Conservation (phyloP, 2,329 filamentous ascomycete genomes). For the Cladosporium sp. region DNA sequence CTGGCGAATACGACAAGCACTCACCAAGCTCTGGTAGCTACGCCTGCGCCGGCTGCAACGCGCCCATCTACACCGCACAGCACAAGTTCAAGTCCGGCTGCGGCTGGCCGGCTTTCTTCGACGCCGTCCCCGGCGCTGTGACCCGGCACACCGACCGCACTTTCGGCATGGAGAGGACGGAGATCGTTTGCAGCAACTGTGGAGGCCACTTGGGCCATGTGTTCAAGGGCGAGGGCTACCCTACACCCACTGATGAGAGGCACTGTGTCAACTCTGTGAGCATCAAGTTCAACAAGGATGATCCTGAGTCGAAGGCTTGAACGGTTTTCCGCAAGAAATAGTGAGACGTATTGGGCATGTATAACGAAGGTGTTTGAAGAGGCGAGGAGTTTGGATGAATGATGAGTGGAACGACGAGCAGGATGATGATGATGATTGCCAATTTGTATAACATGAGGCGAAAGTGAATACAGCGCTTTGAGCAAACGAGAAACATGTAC, state of each 20-base stretch:
- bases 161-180: conserved; percentile 79
- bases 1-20: conserved; percentile 86
- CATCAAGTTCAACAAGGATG: conserved; percentile 73
- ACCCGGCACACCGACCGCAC: conserved; percentile 71
- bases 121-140: conserved; percentile 87
- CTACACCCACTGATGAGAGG: conserved; percentile 86
- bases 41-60: conserved; percentile 77
- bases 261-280: conserved; percentile 96
- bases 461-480: too few relatives aligned
- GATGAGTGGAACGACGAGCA: not conserved
- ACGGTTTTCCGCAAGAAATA: conserved; percentile 17
- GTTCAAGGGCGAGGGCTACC: conserved; percentile 82
- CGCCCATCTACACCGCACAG: conserved; percentile 84
- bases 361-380: not conserved
- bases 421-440: too few relatives aligned
- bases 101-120: conserved; percentile 97
- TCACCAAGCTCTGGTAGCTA: conserved; percentile 73
- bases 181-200: conserved; percentile 93
- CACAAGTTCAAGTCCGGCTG: conserved; percentile 97
- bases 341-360: not conserved
- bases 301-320: conserved; percentile 37
- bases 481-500: not conserved
- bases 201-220: conserved; percentile 89
- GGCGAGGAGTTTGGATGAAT: not conserved
- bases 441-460: too few relatives aligned